A percentile compares a stretch with the other conserved stretches of the same genome.
phyloP scores from a whole-genome alignment of 1,284 basidiomycete species.

The Abortiporus biennis region DNA sequence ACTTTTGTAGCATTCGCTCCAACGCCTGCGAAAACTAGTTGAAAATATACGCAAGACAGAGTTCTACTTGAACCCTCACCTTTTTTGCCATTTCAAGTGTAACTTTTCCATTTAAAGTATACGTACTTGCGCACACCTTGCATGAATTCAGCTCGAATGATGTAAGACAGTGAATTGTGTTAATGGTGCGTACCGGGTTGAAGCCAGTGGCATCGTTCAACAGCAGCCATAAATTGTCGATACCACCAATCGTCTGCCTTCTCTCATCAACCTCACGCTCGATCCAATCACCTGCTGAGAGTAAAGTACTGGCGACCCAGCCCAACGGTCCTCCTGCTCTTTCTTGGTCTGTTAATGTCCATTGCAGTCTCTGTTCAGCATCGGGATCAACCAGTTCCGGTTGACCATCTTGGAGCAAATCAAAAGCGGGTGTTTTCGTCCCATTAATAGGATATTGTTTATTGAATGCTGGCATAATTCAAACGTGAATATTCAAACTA shows the following conservation, averaged over 20 bases:
- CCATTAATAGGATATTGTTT: too few relatives aligned
- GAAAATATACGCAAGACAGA: background rate
- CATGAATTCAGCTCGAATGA: background rate
- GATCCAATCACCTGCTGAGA: slow-evolving; percentile 15
- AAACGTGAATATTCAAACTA: too few relatives aligned
- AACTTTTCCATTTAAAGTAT: slow-evolving; percentile 16
- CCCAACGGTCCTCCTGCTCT: slow-evolving; percentile 3
- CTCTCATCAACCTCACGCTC: slow-evolving; percentile 17
- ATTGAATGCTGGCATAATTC: too few relatives aligned
- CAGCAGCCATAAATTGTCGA: slow-evolving; percentile 26
- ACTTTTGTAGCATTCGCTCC: slow-evolving; percentile 14
- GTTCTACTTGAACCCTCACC: slow-evolving; percentile 8
- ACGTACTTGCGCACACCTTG: slow-evolving; percentile 20
- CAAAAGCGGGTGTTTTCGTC: background rate
- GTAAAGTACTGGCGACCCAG: slow-evolving; percentile 11
- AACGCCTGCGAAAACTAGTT: slow-evolving; percentile 7
- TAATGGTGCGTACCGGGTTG: slow-evolving; percentile 20
- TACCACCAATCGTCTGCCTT: slow-evolving; percentile 20
- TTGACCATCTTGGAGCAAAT: background rate
- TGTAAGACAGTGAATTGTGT: background rate
- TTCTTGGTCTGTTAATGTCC: slow-evolving; percentile 4
- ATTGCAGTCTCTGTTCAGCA: slow-evolving; percentile 5
- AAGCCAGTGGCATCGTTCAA: slow-evolving; percentile 22
- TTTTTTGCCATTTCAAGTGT: slow-evolving; percentile 14
- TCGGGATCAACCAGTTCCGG: background rate